Evolutionary conservation across 805 yeast genomes (phyloP), one percentile per base, ranked within the genome.

Genomic region (Candida pseudofarinosa): DNA sequence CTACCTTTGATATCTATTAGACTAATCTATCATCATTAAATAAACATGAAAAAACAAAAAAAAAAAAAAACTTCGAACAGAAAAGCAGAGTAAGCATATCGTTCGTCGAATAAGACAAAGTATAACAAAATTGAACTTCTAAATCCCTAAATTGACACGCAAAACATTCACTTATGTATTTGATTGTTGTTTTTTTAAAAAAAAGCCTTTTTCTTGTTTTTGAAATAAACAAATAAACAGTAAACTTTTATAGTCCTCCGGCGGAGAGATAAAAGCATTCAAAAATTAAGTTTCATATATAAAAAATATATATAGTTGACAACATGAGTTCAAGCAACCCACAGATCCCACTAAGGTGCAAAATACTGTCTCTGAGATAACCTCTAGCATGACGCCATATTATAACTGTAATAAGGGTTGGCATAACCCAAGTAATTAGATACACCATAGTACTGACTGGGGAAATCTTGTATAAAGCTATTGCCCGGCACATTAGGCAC

Each of bases 341-440:
- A n/a, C n/a, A n/a, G n/a, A n/a, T n/a, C n/a, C n/a, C n/a, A n/a
- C n/a, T n/a, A n/a, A n/a, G n/a, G n/a, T n/a, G n/a, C n/a, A n/a
- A n/a, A n/a, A n/a, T n/a, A n/a, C n/a, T n/a, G n/a, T n/a, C n/a
- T n/a, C n/a, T n/a, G n/a, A n/a, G n/a, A n/a, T n/a, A n/a, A n/a
- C n/a, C n/a, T n/a, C 43, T 43, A 43, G 18, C 47, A 62, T 20
- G 62, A 52, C 33, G 68, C 61, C 58, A 62, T 53, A 48, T 55
- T 60, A 42, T 62, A 64, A 41, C 55, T 55, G 51, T 65, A 65
- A 48, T 64, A 68, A 15, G 71, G 69, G 47, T 67, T 67, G 15
- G 66, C 50, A 45, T 64, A 65, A 13, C 71, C 70, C 30, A 62
- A 65, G 49, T 57, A 63, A 39, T 51, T 51, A 8, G 44, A 34